Percentiles rank a stretch among this genome's conserved stretches.
Evolutionary conservation across 805 yeast species (phyloP).

Genomic region (Wilhelminamyces savonicus): DNA sequence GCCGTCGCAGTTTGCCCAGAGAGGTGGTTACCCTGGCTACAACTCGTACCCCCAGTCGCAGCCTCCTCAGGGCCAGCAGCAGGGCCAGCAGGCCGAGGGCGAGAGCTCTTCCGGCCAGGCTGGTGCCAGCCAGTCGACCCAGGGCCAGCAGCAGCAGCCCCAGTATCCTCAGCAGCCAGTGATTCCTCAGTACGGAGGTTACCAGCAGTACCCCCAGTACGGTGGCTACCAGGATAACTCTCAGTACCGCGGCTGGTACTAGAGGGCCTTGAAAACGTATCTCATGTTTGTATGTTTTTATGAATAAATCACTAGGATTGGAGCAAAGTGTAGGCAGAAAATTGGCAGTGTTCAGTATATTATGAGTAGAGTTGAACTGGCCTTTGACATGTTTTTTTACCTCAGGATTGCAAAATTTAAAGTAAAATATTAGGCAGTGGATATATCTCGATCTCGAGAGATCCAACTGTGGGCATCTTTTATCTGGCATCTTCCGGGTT

Average conservation of each 20-base stretch:
- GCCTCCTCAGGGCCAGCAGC: conserved; percentile 10
- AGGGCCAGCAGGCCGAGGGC: conserved; percentile 12
- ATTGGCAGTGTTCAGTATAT: too few relatives aligned
- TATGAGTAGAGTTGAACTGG: too few relatives aligned
- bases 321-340: too few relatives aligned
- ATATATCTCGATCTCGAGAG: too few relatives aligned
- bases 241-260: conserved; percentile 42
- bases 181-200: conserved; percentile 39
- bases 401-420: too few relatives aligned
- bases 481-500: too few relatives aligned
- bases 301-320: too few relatives aligned
- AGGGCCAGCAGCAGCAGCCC: conserved; percentile 21
- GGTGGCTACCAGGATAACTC: conserved; percentile 37
- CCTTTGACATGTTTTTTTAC: too few relatives aligned
- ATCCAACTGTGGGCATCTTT: too few relatives aligned
- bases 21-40: conserved; percentile 29
- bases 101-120: conserved; percentile 6
- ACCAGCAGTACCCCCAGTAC: conserved; percentile 43
- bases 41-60: conserved; percentile 19
- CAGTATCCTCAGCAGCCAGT: conserved; percentile 31
- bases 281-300: too few relatives aligned
- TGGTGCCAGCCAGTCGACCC: conserved; percentile 8
- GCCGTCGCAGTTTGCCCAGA: conserved; percentile 21
- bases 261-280: conserved; percentile 5
- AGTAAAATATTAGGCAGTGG: too few relatives aligned